These are phyloP conservation scores for Pseudocohnilembus persalinus DNA, from an alignment of 169 alveolate genomes.

Conservation along the genomic window DNA sequence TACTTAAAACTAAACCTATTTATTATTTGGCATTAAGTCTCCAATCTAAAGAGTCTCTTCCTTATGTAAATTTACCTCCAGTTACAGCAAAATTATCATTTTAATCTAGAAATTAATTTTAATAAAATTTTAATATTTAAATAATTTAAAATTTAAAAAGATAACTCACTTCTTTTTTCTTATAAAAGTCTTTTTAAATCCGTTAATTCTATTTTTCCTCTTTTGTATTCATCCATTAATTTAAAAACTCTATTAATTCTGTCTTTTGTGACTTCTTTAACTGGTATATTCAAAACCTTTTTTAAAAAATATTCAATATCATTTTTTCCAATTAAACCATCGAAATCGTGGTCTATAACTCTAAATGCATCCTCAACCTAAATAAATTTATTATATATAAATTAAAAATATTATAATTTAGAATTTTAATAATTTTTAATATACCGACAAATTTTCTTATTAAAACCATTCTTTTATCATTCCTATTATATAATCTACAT, in stretches of 20 bases:
- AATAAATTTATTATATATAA: no score
- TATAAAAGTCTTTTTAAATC: slow-evolving; percentile 61
- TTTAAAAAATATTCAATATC: slow-evolving; percentile 53
- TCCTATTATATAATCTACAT: slow-evolving; percentile 51
- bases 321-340: slow-evolving; percentile 56
- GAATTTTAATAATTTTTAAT: no score
- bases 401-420: no score
- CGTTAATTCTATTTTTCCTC: slow-evolving; percentile 52
- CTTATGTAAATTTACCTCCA: slow-evolving; percentile 6
- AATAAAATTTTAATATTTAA: no score
- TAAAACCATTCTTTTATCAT: slow-evolving; percentile 58
- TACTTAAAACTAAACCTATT: slow-evolving; percentile 65
- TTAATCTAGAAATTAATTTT: not conserved
- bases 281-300: slow-evolving; percentile 45
- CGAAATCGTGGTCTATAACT: slow-evolving; percentile 74
- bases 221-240: slow-evolving; percentile 58
- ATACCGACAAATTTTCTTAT: slow-evolving; percentile 42
- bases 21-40: slow-evolving; percentile 60
- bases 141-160: not conserved
- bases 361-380: slow-evolving; percentile 69
- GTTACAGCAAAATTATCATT: slow-evolving; percentile 9
- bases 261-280: slow-evolving; percentile 42
- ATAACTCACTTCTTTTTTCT: slow-evolving; percentile 6
- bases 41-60: slow-evolving; percentile 56
- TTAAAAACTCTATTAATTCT: slow-evolving; percentile 62